Evolutionary conservation across 1,284 basidiomycete genomes (phyloP).

Genomic region (Hypsizygus ulmarius): DNA sequence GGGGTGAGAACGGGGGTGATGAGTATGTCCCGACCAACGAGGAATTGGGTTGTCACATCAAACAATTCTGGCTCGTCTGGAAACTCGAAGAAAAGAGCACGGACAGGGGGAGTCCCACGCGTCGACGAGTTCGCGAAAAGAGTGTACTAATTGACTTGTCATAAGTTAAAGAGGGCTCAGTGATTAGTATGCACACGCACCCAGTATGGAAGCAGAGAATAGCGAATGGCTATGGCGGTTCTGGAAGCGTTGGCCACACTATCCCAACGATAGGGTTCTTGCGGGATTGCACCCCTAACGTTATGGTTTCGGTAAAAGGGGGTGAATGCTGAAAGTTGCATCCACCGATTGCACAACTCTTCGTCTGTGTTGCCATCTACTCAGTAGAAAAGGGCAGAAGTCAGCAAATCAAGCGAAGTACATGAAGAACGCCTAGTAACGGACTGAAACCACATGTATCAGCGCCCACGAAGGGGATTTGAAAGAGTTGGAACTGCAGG

Average conservation of each 20-base stretch:
- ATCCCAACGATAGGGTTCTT: constrained; percentile 77
- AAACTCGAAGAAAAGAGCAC: constrained; percentile 77
- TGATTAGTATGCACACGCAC: constrained; percentile 33
- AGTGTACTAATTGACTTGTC: constrained; percentile 48
- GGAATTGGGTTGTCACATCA: constrained; percentile 64
- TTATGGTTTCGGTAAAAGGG: constrained; percentile 77
- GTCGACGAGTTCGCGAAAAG: constrained; percentile 70
- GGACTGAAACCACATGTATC: constrained; percentile 67
- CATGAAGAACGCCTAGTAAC: constrained; percentile 19
- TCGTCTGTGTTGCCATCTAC: constrained; percentile 71
- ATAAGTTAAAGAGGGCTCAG: constrained; percentile 5
- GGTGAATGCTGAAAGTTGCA: constrained; percentile 74
- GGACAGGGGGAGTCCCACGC: constrained; percentile 64
- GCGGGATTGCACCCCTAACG: constrained; percentile 53
- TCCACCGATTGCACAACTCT: constrained; percentile 81
- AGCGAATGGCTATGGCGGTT: constrained; percentile 66
- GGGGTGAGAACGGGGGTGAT: constrained; percentile 72
- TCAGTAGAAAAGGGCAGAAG: constrained; percentile 12
- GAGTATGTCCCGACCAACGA: constrained; percentile 67
- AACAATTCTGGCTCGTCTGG: constrained; percentile 66
- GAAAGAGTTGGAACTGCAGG: constrained; percentile 75
- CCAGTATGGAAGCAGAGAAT: constrained; percentile 74
- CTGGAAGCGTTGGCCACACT: constrained; percentile 71
- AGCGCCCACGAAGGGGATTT: constrained; percentile 75
- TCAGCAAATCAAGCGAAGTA: constrained; percentile 10